These are phyloP conservation scores for Emergomyces pasteurianus DNA, from an alignment of 2,329 filamentous ascomycete genomes.

Conservation along the genomic window DNA sequence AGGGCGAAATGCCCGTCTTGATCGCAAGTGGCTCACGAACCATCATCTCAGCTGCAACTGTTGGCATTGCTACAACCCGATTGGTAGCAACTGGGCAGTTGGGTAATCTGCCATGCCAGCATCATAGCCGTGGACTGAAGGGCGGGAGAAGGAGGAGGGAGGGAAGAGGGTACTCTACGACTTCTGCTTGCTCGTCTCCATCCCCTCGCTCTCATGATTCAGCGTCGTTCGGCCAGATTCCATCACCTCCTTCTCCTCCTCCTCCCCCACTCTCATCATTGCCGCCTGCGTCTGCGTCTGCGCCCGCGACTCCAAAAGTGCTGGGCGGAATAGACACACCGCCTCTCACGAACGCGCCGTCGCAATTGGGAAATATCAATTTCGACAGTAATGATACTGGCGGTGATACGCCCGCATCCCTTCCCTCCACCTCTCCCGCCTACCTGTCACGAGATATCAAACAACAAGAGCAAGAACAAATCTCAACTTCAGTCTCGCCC, in stretches of 20 bases:
- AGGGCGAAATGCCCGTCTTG: background rate
- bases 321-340: background rate
- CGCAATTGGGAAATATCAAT: background rate
- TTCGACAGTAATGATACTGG: background rate
- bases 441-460: background rate
- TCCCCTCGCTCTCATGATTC: background rate
- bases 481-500: background rate
- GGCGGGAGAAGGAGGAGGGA: background rate
- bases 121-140: background rate
- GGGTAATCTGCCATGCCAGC: background rate
- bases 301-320: background rate
- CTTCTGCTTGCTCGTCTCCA: background rate
- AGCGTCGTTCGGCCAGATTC: background rate
- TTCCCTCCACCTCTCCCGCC: background rate
- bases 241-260: background rate
- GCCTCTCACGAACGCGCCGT: background rate
- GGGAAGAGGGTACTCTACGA: background rate
- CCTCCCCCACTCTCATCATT: background rate
- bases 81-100: background rate
- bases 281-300: background rate
- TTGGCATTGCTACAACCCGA: background rate
- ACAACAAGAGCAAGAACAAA: background rate
- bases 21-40: background rate
- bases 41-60: background rate
- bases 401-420: background rate